These are phyloP conservation scores for Cucurbita maxima DNA, from an alignment of 306 rosid genomes.

Conservation along the genomic window DNA sequence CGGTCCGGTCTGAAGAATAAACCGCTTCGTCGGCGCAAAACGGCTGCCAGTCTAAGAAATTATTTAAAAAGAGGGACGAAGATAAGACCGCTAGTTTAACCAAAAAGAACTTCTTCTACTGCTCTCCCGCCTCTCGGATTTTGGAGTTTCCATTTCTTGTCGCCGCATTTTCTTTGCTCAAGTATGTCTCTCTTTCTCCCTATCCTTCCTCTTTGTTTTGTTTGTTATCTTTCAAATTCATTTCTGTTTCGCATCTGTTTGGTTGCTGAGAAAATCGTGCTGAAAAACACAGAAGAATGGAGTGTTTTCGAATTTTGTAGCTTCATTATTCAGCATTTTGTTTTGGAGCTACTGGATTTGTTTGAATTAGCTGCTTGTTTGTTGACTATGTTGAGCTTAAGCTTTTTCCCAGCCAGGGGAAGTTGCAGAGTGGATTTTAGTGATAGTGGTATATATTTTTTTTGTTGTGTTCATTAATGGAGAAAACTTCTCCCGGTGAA, in stretches of 20 bases:
- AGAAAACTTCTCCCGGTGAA: not conserved
- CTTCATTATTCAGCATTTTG: not conserved
- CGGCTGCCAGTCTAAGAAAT: not conserved
- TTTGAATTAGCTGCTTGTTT: not conserved
- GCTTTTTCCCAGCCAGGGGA: not conserved
- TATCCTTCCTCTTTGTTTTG: not conserved
- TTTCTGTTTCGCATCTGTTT: not conserved
- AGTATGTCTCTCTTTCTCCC: constrained; percentile 17
- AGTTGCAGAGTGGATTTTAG: constrained; percentile 2
- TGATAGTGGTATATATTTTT: not conserved
- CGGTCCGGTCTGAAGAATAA: not conserved
- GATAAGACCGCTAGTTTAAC: constrained; percentile 2
- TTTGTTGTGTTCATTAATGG: not conserved
- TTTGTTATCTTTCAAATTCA: not conserved
- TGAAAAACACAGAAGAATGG: not conserved
- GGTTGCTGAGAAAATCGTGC: not conserved
- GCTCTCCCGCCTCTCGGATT: constrained; percentile 19
- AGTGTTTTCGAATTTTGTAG: not conserved
- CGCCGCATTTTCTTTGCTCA: not conserved
- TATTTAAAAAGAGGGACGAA: constrained; percentile 3
- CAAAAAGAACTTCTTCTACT: not conserved
- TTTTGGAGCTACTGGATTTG: not conserved
- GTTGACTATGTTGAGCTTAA: not conserved
- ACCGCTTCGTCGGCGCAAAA: not conserved
- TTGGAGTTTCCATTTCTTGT: not conserved